Conservation (phyloP, 306 rosid genomes). For the Sophora flavescens region DNA sequence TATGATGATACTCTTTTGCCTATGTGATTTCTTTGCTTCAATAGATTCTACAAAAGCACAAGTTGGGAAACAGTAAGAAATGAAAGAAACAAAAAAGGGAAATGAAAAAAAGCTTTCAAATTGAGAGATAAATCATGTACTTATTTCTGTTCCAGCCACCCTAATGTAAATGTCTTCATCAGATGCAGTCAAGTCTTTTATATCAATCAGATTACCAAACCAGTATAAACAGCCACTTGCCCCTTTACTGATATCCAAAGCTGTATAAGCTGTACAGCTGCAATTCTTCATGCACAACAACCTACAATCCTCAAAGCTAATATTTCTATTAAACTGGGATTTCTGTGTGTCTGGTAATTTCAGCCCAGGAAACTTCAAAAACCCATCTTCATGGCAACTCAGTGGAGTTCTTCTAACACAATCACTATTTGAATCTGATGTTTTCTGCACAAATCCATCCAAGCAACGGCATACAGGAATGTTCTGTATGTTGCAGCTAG, state of each 20-base stretch:
- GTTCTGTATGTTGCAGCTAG: slow-evolving; percentile 34
- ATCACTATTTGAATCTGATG: not conserved
- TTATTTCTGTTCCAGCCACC: slow-evolving; percentile 39
- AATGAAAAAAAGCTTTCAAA: not conserved
- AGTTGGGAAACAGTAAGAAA: not conserved
- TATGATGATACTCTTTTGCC: not conserved
- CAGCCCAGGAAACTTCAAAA: slow-evolving; percentile 21
- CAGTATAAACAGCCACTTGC: slow-evolving; percentile 49
- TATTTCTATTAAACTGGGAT: slow-evolving; percentile 32
- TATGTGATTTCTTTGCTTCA: slow-evolving; percentile 14
- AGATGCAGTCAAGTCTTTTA: slow-evolving; percentile 47
- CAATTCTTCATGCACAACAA: slow-evolving; percentile 39
- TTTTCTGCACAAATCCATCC: slow-evolving; percentile 46
- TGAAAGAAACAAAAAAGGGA: not conserved
- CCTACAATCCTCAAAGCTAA: slow-evolving; percentile 40
- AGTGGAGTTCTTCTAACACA: slow-evolving; percentile 44
- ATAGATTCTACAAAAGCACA: not conserved
- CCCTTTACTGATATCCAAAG: slow-evolving; percentile 39
- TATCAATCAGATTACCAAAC: slow-evolving; percentile 50
- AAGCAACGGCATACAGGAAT: slow-evolving; percentile 47
- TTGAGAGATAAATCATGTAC: slow-evolving; percentile 19
- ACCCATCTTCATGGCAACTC: slow-evolving; percentile 48
- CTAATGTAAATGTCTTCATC: slow-evolving; percentile 59
- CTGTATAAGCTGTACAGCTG: slow-evolving; percentile 48
- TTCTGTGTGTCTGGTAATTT: slow-evolving; percentile 44